Base-by-base conservation (phyloP, 148 eudicot genomes). In the Silene conica region DNA sequence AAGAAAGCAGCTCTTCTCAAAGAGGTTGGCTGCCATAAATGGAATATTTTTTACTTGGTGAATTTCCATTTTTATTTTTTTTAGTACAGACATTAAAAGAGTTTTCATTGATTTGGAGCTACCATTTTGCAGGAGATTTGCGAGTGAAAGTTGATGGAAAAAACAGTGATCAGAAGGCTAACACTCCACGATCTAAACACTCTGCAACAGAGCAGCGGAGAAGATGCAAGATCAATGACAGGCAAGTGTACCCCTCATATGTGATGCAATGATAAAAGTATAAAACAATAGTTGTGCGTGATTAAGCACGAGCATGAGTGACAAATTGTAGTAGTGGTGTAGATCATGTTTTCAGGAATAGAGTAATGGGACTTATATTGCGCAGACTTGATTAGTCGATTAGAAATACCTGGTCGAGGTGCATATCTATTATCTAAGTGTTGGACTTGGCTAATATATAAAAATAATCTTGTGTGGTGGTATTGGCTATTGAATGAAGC, bases 161-260 rank as follows among this genome's bases (percentile, higher is more conserved):
- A 76, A 84, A 78, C 82, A 83, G 64, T 52, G 92, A 90, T 73
- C 94, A 90, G 79, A 95, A 86, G 80, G 90, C 96, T 57, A 92
- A 82, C 81, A 95, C 96, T 22, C 94, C 99, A 8, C 83, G 99
- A 60, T 95, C 99, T 28, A 95, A 95, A 70, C 99, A 95, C 82
- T 92, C 99, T 65, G 99, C 97, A 26, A 95, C 97, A 2, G 99
- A 95, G 84, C 99, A 95, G 72, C 93, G 97, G 34, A 85, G 99
- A 81, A 86, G 99, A 76, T 90, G 96, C 84, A 95, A 95, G 80
- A 92, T 95, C 72, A 95, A 95, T 82, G 99, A 95, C 89, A 92
- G 99, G 99, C 87, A 90, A 83, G 96, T 80, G 79, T 69, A 50
- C 25, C 15, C 59, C 71, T 57, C 28, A 3, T 64, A 14, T 13